A percentile compares a stretch with the other conserved stretches of the same genome.
Conservation (phyloP, 2,329 filamentous ascomycete species). For the Stemphylium lycopersici region DNA sequence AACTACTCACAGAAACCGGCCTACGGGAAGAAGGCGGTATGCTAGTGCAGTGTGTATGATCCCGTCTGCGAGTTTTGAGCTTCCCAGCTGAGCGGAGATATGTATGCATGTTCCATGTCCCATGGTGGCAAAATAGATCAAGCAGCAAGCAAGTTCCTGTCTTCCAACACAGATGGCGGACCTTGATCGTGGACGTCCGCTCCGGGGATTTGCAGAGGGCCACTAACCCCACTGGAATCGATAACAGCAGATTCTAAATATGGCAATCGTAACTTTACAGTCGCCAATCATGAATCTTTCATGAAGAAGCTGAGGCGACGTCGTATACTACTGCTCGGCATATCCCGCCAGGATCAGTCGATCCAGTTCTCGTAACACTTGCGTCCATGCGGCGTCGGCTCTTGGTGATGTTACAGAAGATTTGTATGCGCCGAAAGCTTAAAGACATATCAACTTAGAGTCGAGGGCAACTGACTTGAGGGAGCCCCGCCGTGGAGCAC, state of each 20-base stretch:
- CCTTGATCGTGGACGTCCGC: conserved; percentile 5
- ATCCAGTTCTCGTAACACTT: conserved; percentile 8
- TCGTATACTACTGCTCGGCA: conserved; percentile 1
- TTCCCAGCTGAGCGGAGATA: conserved; percentile 10
- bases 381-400: neutral
- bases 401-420: neutral
- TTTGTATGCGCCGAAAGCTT: neutral
- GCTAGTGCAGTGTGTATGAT: conserved; percentile 6
- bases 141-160: conserved; percentile 11
- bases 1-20: conserved; percentile 9
- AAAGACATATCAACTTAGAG: neutral
- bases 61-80: conserved; percentile 5
- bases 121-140: conserved; percentile 3
- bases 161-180: conserved; percentile 10
- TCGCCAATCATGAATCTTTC: neutral
- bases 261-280: conserved; percentile 4
- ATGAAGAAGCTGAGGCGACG: neutral
- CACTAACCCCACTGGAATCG: conserved; percentile 8
- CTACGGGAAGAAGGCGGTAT: conserved; percentile 8
- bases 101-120: conserved; percentile 9
- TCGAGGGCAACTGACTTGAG: neutral
- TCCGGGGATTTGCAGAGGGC: conserved; percentile 20
- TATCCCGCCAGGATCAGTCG: conserved; percentile 3
- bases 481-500: neutral
- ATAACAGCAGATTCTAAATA: conserved; percentile 23